Evolutionary conservation across 306 rosid species (phyloP).

Genomic region (Trifolium fragiferum): DNA sequence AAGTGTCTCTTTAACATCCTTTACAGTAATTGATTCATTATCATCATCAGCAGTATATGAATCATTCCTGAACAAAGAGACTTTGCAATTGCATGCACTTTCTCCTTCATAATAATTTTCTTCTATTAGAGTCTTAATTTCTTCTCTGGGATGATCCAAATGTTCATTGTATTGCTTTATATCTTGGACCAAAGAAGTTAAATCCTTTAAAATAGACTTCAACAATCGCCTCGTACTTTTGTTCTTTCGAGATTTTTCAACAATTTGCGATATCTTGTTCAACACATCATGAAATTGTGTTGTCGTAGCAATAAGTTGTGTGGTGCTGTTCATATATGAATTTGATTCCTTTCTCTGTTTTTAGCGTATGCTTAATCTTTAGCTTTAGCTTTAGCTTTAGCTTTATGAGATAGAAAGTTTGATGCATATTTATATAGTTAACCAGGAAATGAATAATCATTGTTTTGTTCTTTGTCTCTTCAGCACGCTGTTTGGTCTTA

Average conservation of each 20-base stretch:
- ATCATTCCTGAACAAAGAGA: background rate
- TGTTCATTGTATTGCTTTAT: conserved; percentile 32
- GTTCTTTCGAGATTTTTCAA: background rate
- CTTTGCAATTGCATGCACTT: background rate
- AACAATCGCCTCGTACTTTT: background rate
- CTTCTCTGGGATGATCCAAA: conserved; percentile 38
- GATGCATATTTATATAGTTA: too few species aligned
- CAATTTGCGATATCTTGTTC: background rate
- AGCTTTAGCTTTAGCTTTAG: too few species aligned
- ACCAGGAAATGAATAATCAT: too few species aligned
- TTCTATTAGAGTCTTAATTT: conserved; percentile 25
- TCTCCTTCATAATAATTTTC: conserved; percentile 16
- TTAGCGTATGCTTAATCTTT: too few species aligned
- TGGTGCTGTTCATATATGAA: conserved; percentile 4
- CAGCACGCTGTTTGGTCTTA: too few species aligned
- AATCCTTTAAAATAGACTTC: conserved; percentile 12
- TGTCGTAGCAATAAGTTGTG: background rate
- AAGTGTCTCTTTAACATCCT: conserved; percentile 39
- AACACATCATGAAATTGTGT: background rate
- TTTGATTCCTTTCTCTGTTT: background rate
- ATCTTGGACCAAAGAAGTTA: conserved; percentile 18
- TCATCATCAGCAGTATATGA: background rate
- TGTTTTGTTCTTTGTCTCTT: too few species aligned
- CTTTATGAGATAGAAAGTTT: too few species aligned
- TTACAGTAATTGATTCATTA: conserved; percentile 4